Conservation (phyloP, 176 grass and related monocot genomes). For the Alloteropsis semialata region DNA sequence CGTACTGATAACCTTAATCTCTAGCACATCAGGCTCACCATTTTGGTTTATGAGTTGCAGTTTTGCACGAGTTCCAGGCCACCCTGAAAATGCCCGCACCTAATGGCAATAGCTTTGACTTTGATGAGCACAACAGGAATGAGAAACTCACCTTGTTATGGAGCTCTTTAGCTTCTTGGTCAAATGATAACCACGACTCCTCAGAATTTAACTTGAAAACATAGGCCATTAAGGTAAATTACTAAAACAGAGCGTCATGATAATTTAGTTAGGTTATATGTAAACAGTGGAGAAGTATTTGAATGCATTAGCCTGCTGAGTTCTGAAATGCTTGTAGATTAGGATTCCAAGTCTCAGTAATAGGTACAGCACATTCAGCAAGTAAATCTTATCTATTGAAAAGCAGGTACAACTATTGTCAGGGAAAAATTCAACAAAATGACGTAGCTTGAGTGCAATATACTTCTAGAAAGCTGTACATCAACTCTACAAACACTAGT, state of each 20-base stretch:
- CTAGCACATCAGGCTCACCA: constrained; percentile 40
- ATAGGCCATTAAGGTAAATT: neutral
- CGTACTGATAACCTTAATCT: constrained; percentile 84
- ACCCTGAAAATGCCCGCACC: constrained; percentile 95
- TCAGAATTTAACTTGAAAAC: constrained; percentile 70
- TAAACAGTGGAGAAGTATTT: neutral
- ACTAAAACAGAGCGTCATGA: neutral
- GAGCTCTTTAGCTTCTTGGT: constrained; percentile 72
- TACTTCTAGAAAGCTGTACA: neutral
- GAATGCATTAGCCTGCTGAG: neutral
- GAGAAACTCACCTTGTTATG: constrained; percentile 83
- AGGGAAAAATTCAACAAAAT: neutral
- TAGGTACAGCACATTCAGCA: neutral
- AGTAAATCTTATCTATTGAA: neutral
- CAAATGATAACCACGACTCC: constrained; percentile 82
- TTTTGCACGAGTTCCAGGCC: constrained; percentile 80
- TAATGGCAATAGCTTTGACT: constrained; percentile 57
- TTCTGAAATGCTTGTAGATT: constrained; percentile 1
- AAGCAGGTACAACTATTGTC: neutral
- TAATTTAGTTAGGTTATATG: neutral
- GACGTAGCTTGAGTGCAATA: neutral
- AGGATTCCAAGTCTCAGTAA: neutral
- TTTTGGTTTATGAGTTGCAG: constrained; percentile 60
- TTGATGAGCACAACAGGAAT: constrained; percentile 20
- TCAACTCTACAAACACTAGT: neutral